Evolutionary conservation across 179 eudicot genomes (phyloP), one percentile per base, ranked within the genome.

Genomic region (Drosera spatulata): DNA sequence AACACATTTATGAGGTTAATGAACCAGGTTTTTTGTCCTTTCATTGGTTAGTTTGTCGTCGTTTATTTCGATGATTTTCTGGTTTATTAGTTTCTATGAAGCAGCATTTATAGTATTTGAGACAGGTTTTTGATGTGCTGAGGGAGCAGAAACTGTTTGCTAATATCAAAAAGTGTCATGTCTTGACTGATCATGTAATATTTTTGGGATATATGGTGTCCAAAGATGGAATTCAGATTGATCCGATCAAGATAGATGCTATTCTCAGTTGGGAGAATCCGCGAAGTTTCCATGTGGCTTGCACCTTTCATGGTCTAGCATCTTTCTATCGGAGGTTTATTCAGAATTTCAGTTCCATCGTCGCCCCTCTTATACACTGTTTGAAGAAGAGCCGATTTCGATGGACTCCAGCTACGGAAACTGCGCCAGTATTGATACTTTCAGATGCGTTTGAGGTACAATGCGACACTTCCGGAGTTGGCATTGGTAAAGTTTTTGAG

Each of bases 231-330:
- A 49, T 56, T 56, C 13, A 33, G 4, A 15, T 57, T 1, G 69
- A 65, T 22, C 45, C 45, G 5, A 4, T 7, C 45, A 43, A 43
- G 8, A 7, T 43, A 7, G 2, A 4, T 4, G 45, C 45, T 4
- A 43, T 43, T 0, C 45, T 43, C 6, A 43, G 8, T 9, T 37
- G 22, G 40, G 42, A 7, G 49, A 65, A 6, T 43, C 58, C 0
- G 13, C 9, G 6, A 38, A 39, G 2, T 38, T 13, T 43, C 6
- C 45, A 43, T 43, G 59, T 55, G 3, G 55, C 56, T 7, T 4
- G 41, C 3, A 47, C 54, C 7, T 64, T 64, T 38, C 61, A 56
- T 33, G 68, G 63, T 14, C 33, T 66, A 1, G 58, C 63, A 22
- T 8, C 58, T 6, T 66, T 58, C 1, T 66, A 50, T 4, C 7